Base-by-base conservation (phyloP, 331 rosid species). In the Telfairia occidentalis region DNA sequence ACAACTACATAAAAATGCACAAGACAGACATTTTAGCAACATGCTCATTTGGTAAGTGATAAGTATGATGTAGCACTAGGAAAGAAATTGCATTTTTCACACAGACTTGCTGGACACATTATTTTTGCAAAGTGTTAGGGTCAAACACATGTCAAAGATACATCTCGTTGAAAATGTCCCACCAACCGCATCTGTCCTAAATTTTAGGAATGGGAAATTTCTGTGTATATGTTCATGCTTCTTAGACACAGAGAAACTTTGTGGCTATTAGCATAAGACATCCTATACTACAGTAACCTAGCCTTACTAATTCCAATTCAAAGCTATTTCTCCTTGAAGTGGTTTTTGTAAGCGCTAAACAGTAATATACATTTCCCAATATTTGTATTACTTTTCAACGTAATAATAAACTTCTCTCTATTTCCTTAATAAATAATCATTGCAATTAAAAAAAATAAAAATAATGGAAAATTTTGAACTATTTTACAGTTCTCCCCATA, bases 1-100 rank as follows among this genome's bases (percentile, higher is more conserved):
- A 86, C 85, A 95, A 82, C 99, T 95, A 90, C 83, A 82, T 16
- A 42, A 53, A 75, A 52, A 40, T 66, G 37, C 37, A 28, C 77
- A 50, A 18, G 40, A 78, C 76, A 37, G 16, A 30, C 38, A 67
- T 69, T 71, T 64, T 49, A 71, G 76, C 53, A 71, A 48, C 30
- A 71, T 29, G 54, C 75, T 2, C 18, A 3, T 24, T 29, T 30
- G 2, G 60, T n/a, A 71, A 48, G 9, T 43, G 3, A 46, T 45
- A 13, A 70, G 58, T 18, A 70, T 46, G 11, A 70, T 28, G 13
- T 13, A 43, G 19, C 5, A 40, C 5, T 23, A 15, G 35, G 55
- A 42, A 67, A 12, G 8, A 67, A 69, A 37, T n/a, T 65, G 24
- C 73, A 38, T 19, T 38, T 38, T 34, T 3, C 0, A 4, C 19